Evolutionary conservation across 352 stramenopile species (phyloP).

Genomic region (Phytopythium oedochilum): DNA sequence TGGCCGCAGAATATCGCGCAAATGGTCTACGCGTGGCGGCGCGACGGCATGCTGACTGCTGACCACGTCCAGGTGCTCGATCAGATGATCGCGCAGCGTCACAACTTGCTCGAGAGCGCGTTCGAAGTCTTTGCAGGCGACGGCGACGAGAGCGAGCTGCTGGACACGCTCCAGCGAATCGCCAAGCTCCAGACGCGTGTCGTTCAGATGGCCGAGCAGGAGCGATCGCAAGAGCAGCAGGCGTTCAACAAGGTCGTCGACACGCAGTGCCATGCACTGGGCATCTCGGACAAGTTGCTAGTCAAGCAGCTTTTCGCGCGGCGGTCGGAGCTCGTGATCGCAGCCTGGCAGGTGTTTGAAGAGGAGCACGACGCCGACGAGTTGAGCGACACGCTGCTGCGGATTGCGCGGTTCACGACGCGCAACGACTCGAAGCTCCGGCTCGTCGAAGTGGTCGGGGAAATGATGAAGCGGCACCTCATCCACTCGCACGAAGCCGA

Average conservation of each 20-base stretch:
- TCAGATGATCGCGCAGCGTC: constrained; percentile 34
- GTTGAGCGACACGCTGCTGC: constrained; percentile 42
- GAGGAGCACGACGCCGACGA: constrained; percentile 38
- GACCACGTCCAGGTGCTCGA: constrained; percentile 37
- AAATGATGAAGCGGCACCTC: constrained; percentile 58
- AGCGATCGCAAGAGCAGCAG: constrained; percentile 20
- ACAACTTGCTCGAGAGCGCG: constrained; percentile 68
- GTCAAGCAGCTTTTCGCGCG: constrained; percentile 47
- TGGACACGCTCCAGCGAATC: constrained; percentile 69
- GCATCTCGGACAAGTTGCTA: constrained; percentile 21
- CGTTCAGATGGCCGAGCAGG: constrained; percentile 21
- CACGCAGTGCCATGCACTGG: constrained; percentile 28
- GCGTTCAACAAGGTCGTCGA: constrained; percentile 29
- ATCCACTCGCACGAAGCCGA: constrained; percentile 50
- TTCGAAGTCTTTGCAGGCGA: constrained; percentile 65
- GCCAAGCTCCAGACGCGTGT: constrained; percentile 62
- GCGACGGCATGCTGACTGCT: constrained; percentile 17
- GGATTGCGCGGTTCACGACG: constrained; percentile 46
- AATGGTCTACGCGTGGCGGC: constrained; percentile 43
- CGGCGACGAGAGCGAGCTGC: constrained; percentile 50
- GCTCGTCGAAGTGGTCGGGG: constrained; percentile 56
- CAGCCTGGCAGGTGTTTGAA: constrained; percentile 48
- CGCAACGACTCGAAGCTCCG: constrained; percentile 38
- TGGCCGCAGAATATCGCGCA: constrained; percentile 52
- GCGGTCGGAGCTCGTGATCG: constrained; percentile 38